Base-by-base conservation (phyloP, 2,329 filamentous ascomycete genomes). In the Xylariaceae sp. region DNA sequence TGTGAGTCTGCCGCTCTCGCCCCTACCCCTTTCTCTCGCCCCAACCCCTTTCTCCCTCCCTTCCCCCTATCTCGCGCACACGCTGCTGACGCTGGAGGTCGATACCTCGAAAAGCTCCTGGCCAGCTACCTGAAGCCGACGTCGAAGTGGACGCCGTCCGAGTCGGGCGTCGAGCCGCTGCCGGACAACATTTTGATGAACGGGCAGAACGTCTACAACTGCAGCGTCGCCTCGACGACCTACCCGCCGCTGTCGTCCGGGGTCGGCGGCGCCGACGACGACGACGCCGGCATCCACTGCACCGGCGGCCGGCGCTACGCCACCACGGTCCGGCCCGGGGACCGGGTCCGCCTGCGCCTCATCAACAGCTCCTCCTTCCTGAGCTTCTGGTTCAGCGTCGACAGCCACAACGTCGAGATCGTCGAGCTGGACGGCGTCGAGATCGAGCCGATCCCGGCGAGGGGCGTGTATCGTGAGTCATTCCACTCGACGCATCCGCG, bases 361-460 rank as follows among this genome's bases (percentile, higher is more conserved):
- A 61, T 65, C 40, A 65, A 61, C 47, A 51, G 60, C 24, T 59
- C 57, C 18, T 57, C 58, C 3, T 59, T 57, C 35, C 49, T 58
- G 16, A 56, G 58, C 5, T 57, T 58, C 42, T 61, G 55, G 47
- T 53, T 64, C 45, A 59, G 53, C 38, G 41, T 64, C 37, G 61
- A 63, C 39, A 52, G 50, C 44, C 61, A 64, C 46, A 50, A 47
- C 3, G 38, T 64, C 3, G 44, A 50, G 1, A 53, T 64, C 18
- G 50, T 64, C 24, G 61, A 64, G 45, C 52, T 64, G 2, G 61
- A 64, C 46, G 60, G 61, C 12, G 45, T 59, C 11, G 59, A 64
- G 36, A 49, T 63, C 23, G 46, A 52, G 16, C 59, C 60, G 12
- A 45, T 60, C 10, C 4, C 38, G 3, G 48, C 45, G 7, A 47